These are phyloP conservation scores for Ensete glaucum DNA, from an alignment of 176 grass and related monocot genomes.

Conservation along the genomic window DNA sequence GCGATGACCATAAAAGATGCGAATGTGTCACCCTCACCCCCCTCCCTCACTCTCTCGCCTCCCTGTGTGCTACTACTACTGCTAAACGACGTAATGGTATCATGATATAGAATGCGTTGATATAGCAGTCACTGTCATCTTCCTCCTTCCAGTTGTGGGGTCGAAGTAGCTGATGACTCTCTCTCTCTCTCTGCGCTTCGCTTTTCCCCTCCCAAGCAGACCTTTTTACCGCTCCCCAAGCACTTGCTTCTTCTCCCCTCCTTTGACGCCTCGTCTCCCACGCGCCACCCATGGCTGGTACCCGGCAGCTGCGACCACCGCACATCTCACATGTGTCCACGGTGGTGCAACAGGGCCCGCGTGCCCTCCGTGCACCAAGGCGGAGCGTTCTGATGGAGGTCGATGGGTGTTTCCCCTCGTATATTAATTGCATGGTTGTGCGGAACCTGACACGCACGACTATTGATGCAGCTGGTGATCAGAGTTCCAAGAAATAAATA, in stretches of 20 bases:
- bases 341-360: background rate
- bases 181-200: background rate
- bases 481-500: background rate
- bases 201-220: background rate
- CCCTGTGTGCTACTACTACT: no score
- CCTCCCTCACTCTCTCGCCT: background rate
- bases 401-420: background rate
- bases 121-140: background rate
- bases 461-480: background rate
- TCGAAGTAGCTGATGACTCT: background rate
- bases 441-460: background rate
- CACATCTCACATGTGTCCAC: background rate
- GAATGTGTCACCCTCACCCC: background rate
- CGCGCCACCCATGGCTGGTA: background rate
- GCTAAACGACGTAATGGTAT: background rate
- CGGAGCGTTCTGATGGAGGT: background rate
- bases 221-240: background rate
- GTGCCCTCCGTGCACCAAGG: background rate
- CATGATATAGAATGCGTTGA: conserved; percentile 1
- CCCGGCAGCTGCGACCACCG: background rate
- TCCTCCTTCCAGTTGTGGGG: background rate
- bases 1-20: background rate
- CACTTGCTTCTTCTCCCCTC: background rate
- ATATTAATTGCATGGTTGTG: background rate
- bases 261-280: background rate